Conservation (phyloP, 495 filamentous ascomycete genomes). For the Annulohypoxylon stygium region DNA sequence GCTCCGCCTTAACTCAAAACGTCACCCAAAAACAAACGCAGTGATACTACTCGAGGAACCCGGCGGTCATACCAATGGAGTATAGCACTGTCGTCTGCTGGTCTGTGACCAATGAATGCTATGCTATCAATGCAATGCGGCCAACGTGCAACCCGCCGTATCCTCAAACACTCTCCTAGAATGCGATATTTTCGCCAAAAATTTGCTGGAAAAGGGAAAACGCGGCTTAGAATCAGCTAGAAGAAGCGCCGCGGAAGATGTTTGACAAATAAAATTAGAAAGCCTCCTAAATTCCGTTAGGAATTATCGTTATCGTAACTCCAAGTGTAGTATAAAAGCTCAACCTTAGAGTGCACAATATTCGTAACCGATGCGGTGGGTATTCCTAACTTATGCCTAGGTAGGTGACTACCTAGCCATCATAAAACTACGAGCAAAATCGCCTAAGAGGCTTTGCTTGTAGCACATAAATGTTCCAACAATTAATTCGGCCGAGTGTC, state of each 20-base stretch:
- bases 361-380: not conserved
- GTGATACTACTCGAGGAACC: slow-evolving; percentile 22
- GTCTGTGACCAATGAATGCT: slow-evolving; percentile 25
- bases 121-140: slow-evolving; percentile 38
- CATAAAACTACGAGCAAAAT: not conserved
- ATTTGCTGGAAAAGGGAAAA: slow-evolving; percentile 24
- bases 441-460: not conserved
- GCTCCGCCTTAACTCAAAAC: slow-evolving; percentile 34
- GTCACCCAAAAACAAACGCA: slow-evolving; percentile 20
- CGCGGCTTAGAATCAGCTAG: not conserved
- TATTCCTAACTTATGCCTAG: not conserved
- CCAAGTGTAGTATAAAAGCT: not conserved
- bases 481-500: not conserved
- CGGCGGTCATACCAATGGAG: slow-evolving; percentile 12
- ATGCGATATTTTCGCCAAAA: slow-evolving; percentile 27
- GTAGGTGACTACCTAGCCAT: not conserved
- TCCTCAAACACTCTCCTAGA: slow-evolving; percentile 30
- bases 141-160: slow-evolving; percentile 29
- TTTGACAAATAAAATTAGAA: slow-evolving; percentile 20
- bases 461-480: not conserved
- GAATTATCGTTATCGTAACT: not conserved
- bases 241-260: slow-evolving; percentile 4
- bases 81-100: slow-evolving; percentile 13
- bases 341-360: not conserved
- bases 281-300: not conserved